Percentiles rank a stretch among this genome's conserved stretches.
Conservation (phyloP, 345 rosid genomes). For the Aquilaria yunnanensis region DNA sequence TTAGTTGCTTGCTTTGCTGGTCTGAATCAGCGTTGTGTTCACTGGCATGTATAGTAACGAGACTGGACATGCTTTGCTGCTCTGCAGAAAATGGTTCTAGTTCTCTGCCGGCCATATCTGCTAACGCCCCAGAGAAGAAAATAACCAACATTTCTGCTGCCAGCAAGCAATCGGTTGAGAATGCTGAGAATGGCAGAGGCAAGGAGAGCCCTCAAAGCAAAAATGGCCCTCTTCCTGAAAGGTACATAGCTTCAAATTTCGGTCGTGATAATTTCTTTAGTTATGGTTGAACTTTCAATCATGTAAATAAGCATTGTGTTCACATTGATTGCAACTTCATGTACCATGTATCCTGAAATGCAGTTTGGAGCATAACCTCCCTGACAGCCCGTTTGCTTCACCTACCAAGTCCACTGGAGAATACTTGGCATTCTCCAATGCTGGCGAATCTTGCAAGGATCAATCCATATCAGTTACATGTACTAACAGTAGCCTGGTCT, state of each 20-base stretch:
- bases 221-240: slow-evolving; percentile 30
- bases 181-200: slow-evolving; percentile 29
- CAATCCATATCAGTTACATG: slow-evolving; percentile 19
- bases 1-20: neutral
- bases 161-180: slow-evolving; percentile 23
- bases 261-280: neutral
- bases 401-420: slow-evolving; percentile 30
- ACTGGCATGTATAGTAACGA: neutral
- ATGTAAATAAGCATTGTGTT: neutral
- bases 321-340: neutral
- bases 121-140: slow-evolving; percentile 20
- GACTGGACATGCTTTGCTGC: neutral
- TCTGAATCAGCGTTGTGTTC: neutral
- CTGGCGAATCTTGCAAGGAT: slow-evolving; percentile 32
- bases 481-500: slow-evolving; percentile 30
- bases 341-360: neutral
- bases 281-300: neutral
- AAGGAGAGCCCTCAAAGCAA: slow-evolving; percentile 28
- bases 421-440: slow-evolving; percentile 24
- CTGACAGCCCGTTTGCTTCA: slow-evolving; percentile 72
- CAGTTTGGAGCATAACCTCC: slow-evolving; percentile 69
- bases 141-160: slow-evolving; percentile 10
- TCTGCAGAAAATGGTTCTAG: slow-evolving; percentile 38
- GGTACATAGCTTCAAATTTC: slow-evolving; percentile 14
- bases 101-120: slow-evolving; percentile 17